phyloP scores from a whole-genome alignment of 1,139 yeast genomes.

The Suhomyces yuchorum region DNA sequence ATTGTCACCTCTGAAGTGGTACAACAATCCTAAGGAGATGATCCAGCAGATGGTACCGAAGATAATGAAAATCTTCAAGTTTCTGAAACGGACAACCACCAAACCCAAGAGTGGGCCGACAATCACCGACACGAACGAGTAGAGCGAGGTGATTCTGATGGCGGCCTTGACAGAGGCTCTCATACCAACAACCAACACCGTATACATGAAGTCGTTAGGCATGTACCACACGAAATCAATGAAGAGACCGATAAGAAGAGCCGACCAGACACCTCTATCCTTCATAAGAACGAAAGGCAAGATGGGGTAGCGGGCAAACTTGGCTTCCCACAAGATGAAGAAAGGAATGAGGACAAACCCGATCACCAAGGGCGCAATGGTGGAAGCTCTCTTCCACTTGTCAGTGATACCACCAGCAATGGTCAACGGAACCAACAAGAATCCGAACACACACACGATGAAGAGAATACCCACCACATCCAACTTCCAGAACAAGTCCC shows the following conservation, averaged over 20 bases:
- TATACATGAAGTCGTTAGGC: constrained; percentile 69
- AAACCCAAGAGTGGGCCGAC: constrained; percentile 63
- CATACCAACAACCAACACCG: constrained; percentile 65
- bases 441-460: constrained; percentile 53
- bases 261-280: constrained; percentile 64
- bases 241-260: constrained; percentile 52
- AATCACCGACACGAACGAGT: constrained; percentile 65
- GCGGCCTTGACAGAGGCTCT: constrained; percentile 61
- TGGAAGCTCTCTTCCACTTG: constrained; percentile 53
- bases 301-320: constrained; percentile 54
- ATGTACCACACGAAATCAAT: constrained; percentile 63
- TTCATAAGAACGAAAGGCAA: constrained; percentile 57
- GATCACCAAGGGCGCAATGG: constrained; percentile 65
- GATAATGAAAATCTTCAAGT: constrained; percentile 61
- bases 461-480: constrained; percentile 58
- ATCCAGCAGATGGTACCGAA: constrained; percentile 59
- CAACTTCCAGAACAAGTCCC: constrained; percentile 48
- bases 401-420: constrained; percentile 58
- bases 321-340: constrained; percentile 57
- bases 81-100: constrained; percentile 50
- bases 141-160: constrained; percentile 62
- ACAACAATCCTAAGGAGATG: constrained; percentile 58
- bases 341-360: constrained; percentile 61
- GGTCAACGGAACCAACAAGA: constrained; percentile 54
- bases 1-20: constrained; percentile 57